These are phyloP conservation scores for Hanseniaspora uvarum DNA, from an alignment of 1,139 yeast species.

Conservation along the genomic window DNA sequence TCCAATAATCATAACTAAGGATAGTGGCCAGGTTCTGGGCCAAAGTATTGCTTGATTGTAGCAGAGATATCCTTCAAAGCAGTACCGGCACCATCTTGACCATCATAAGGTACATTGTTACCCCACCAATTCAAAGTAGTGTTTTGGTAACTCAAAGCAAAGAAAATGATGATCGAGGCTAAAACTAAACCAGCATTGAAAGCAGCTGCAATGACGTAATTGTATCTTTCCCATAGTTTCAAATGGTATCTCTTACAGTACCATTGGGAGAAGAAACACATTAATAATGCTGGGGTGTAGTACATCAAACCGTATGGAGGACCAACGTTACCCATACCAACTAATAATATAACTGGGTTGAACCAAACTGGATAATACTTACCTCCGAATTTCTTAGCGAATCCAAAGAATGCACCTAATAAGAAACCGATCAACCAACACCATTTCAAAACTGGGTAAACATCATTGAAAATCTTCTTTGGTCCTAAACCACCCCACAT, in stretches of 20 bases:
- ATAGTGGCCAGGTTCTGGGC: slow-evolving; percentile 36
- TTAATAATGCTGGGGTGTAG: slow-evolving; percentile 42
- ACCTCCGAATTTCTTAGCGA: slow-evolving; percentile 36
- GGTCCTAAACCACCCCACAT: slow-evolving; percentile 65
- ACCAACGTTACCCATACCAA: slow-evolving; percentile 35
- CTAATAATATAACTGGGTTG: slow-evolving; percentile 42
- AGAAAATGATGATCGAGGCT: slow-evolving; percentile 44
- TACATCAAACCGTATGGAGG: slow-evolving; percentile 52
- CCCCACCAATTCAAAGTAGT: slow-evolving; percentile 52
- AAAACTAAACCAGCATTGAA: slow-evolving; percentile 53
- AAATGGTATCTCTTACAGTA: slow-evolving; percentile 40
- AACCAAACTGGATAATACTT: slow-evolving; percentile 31
- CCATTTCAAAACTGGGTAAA: slow-evolving; percentile 42
- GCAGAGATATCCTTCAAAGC: slow-evolving; percentile 23
- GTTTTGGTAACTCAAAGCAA: slow-evolving; percentile 38
- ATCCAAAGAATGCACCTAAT: slow-evolving; percentile 38
- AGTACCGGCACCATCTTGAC: slow-evolving; percentile 34
- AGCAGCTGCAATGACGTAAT: slow-evolving; percentile 50
- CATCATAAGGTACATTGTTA: slow-evolving; percentile 37
- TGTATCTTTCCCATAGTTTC: slow-evolving; percentile 57
- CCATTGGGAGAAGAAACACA: slow-evolving; percentile 45
- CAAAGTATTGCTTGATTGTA: slow-evolving; percentile 40
- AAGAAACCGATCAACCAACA: slow-evolving; percentile 47
- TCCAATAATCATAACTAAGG: slow-evolving; percentile 28
- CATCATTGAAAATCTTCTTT: slow-evolving; percentile 41